Evolutionary conservation across 768 basidiomycete genomes (phyloP), one percentile per base, ranked within the genome.

Genomic region (Termitomyces eurrhizus): DNA sequence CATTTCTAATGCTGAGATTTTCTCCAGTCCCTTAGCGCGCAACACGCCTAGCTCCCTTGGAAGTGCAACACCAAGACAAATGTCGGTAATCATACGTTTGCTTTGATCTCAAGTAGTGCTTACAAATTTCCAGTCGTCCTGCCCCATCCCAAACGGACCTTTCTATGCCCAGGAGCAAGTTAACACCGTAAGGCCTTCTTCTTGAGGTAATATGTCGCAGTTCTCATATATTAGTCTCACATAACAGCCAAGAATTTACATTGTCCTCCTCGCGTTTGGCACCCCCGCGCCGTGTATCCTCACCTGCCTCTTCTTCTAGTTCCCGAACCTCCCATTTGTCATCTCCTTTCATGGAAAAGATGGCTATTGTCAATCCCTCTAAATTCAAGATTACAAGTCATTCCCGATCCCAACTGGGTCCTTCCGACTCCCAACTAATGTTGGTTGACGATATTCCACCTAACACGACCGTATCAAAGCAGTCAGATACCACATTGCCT

Each of bases 261-360:
- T 52, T 36, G 26, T 54, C 64, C 14, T 56, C 62, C 21, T 60
- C 63, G 36, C 51, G 60, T 36, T 59, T 66, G 37, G 69, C 66
- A 29, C 66, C 73, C 54, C 66, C 72, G 37, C 68, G 68, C 42
- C 63, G 57, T 16, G 70, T 73, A 39, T 71, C 73, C 24, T 72
- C 75, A 37, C 71, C 71, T 11, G 67, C 74, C 12, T 60, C 70
- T 2, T 60, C 70, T 18, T 70, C 71, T 33, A 69, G 59, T 54
- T 70, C 68, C 24, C 68, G 72, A 46, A 71, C 74, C 33, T 71
- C 75, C 18, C 67, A 70, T 16, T 68, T 82, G 33, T 80, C 81
- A 3, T 82, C 81, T 24, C 80, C 80, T 7, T 82, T 82, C 66
- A 73, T 77, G 67, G 77, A 72, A 36, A 77, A 78, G 59, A 62